phyloP scores from a whole-genome alignment of 768 basidiomycete genomes.

The Phylloporus sp. region DNA sequence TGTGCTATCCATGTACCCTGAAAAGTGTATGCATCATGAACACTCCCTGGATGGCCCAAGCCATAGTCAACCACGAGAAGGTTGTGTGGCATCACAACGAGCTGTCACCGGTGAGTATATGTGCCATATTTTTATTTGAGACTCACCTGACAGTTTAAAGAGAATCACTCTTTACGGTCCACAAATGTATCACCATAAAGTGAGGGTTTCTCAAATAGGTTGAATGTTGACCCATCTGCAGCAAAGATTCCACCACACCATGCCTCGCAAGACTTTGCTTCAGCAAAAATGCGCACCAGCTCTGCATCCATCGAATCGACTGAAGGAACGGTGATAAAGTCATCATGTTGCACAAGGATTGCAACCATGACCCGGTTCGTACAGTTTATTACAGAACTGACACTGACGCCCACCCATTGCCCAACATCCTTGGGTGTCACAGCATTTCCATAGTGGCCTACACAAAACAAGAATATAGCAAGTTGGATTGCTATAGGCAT shows the following conservation, averaged over 20 bases:
- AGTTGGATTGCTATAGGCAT: slow-evolving; percentile 26
- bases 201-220: slow-evolving; percentile 8
- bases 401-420: slow-evolving; percentile 7
- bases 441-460: slow-evolving; percentile 29
- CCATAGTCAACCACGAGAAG: too few species aligned
- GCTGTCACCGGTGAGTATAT: too few species aligned
- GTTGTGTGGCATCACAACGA: slow-evolving; percentile 3
- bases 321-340: neutral
- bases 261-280: neutral
- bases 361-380: neutral
- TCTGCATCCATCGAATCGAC: neutral
- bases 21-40: slow-evolving; percentile 11
- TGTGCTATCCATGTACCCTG: neutral
- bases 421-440: neutral
- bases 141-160: slow-evolving; percentile 16
- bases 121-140: too few species aligned
- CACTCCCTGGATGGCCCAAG: slow-evolving; percentile 6
- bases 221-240: slow-evolving; percentile 34
- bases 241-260: slow-evolving; percentile 38
- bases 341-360: neutral
- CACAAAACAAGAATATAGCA: slow-evolving; percentile 24
- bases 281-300: neutral
- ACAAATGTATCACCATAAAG: slow-evolving; percentile 4
- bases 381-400: slow-evolving; percentile 1
- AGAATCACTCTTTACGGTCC: slow-evolving; percentile 17